Conservation (phyloP, 2,329 filamentous ascomycete genomes). For the Neofusicoccum sp. region DNA sequence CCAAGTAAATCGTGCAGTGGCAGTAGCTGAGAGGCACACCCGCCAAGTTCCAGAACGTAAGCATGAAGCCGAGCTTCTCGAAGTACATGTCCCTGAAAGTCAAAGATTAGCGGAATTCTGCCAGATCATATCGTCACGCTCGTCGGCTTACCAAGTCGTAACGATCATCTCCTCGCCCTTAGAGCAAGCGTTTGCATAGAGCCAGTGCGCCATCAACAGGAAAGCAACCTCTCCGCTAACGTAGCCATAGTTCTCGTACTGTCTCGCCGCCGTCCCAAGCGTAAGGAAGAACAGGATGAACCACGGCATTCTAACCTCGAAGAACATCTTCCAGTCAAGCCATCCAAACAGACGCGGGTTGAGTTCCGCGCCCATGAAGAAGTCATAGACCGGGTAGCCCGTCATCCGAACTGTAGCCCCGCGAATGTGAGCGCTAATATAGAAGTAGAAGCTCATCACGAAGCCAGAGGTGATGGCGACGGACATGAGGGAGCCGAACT, state of each 20-base stretch:
- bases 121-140: background rate
- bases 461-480: slow-evolving; percentile 92
- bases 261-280: slow-evolving; percentile 72
- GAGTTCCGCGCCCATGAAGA: slow-evolving; percentile 86
- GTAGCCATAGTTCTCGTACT: slow-evolving; percentile 82
- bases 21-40: slow-evolving; percentile 90
- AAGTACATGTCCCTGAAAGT: slow-evolving; percentile 82
- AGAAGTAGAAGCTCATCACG: slow-evolving; percentile 77
- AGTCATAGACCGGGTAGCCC: slow-evolving; percentile 75
- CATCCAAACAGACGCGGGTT: slow-evolving; percentile 83
- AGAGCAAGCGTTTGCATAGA: slow-evolving; percentile 88
- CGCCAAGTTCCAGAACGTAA: slow-evolving; percentile 96
- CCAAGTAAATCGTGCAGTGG: slow-evolving; percentile 87
- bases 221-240: slow-evolving; percentile 83
- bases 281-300: slow-evolving; percentile 81
- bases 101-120: slow-evolving; percentile 17
- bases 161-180: slow-evolving; percentile 91
- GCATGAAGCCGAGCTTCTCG: slow-evolving; percentile 96
- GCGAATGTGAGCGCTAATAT: slow-evolving; percentile 76
- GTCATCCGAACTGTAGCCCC: slow-evolving; percentile 92
- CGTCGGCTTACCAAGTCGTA: slow-evolving; percentile 65
- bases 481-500: slow-evolving; percentile 89
- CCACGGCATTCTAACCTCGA: slow-evolving; percentile 89
- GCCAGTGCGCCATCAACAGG: slow-evolving; percentile 82
- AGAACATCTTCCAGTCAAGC: slow-evolving; percentile 93